Evolutionary conservation across 306 rosid genomes (phyloP), one percentile per base, ranked within the genome.

Genomic region (Fragaria nilgerrensis): DNA sequence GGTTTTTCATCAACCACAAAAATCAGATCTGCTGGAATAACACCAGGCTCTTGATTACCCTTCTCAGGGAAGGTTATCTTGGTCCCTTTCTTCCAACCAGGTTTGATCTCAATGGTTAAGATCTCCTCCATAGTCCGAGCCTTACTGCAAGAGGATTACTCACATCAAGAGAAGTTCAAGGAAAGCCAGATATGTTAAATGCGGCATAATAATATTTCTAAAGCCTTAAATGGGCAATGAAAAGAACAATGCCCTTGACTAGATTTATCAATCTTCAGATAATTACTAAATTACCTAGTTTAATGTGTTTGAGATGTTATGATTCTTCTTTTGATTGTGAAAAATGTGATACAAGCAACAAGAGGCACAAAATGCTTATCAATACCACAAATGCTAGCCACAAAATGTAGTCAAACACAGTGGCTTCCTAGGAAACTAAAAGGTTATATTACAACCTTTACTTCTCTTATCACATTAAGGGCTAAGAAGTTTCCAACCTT

Each of bases 31-130:
- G 98, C 97, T 0, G 99, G 90, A 74, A 89, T 80, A 78, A 95
- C 82, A 37, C 96, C 96, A 16, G 89, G 96, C 83, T 89, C 94
- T 74, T 92, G 92, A 83, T 95, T 89, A 79, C 99, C 98, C 85
- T 91, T 95, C 87, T 91, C 94, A 0, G 94, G 89, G 83, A 95
- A 95, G 64, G 97, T 91, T 55, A 95, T 81, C 90, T 89, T 95
- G 36, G 98, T 95, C 58, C 99, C 99, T 81, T 91, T 95, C 85
- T 95, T 95, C 99, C 99, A 95, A 56, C 99, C 99, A 34, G 98
- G 96, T 82, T 83, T 92, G 72, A 95, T 81, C 80, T 95, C 93
- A 19, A 95, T 86, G 14, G 97, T 92, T 85, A 95, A 80, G 75
- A 95, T 92, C 94, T 95, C 99, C 79, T 91, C 99, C 82, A 86